Conservation (phyloP, 2,329 filamentous ascomycete genomes). For the Arthrobotrys iridis region DNA sequence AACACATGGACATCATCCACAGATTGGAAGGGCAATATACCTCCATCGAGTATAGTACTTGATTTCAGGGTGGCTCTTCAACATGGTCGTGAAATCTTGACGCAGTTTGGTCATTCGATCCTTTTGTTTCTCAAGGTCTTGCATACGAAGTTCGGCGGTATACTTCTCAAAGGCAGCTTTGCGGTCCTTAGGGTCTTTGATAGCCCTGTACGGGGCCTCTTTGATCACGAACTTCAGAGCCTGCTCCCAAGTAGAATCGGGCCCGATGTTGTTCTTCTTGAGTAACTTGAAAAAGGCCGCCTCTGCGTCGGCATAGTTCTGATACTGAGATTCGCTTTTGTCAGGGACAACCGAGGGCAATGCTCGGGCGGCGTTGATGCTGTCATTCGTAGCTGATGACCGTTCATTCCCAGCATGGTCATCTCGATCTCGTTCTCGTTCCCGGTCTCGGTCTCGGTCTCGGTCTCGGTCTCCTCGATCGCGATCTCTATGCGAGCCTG, state of each 20-base stretch:
- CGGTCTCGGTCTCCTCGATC: slow-evolving; percentile 65
- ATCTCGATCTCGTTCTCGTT: slow-evolving; percentile 65
- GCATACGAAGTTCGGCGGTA: slow-evolving; percentile 84
- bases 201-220: slow-evolving; percentile 89
- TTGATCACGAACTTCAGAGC: slow-evolving; percentile 85
- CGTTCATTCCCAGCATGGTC: slow-evolving; percentile 64
- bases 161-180: slow-evolving; percentile 95
- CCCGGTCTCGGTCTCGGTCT: slow-evolving; percentile 65
- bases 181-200: slow-evolving; percentile 91
- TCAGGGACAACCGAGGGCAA: slow-evolving; percentile 59
- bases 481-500: slow-evolving; percentile 56
- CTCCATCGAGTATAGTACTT: slow-evolving; percentile 97
- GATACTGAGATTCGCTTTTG: slow-evolving; percentile 52
- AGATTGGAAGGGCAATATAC: slow-evolving; percentile 57
- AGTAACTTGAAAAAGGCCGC: slow-evolving; percentile 91
- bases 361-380: slow-evolving; percentile 61
- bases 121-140: slow-evolving; percentile 94
- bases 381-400: slow-evolving; percentile 63
- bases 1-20: not conserved
- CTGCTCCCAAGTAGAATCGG: slow-evolving; percentile 93
- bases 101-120: slow-evolving; percentile 91
- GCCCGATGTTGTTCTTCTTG: slow-evolving; percentile 82
- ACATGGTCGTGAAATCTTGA: slow-evolving; percentile 93
- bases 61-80: slow-evolving; percentile 95
- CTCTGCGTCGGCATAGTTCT: slow-evolving; percentile 74